Base-by-base conservation (phyloP, 2,329 filamentous ascomycete species). In the Colletotrichum lupini region DNA sequence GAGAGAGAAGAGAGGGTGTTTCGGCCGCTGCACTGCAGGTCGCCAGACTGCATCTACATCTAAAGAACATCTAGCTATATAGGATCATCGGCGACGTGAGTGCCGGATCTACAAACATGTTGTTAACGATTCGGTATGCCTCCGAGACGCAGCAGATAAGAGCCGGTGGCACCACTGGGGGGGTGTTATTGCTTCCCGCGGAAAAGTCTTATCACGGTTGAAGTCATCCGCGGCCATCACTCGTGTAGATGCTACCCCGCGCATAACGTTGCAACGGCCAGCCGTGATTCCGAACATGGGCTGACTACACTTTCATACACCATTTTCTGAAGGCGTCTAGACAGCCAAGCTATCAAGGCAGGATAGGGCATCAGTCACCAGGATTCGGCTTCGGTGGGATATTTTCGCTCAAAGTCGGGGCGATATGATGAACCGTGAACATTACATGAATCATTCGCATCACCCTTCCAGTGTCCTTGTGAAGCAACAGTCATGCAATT, bases 121-220 rank as follows among this genome's bases (percentile, higher is more conserved):
- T 30, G 5, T 14, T 5, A 8, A 19, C 8, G 9, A 22, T 24
- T 42, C 32, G 35, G 16, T 37, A 26, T 22, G 5, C 35, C 16
- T 46, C 24, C 61, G 53, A 37, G 42, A 67, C 22, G 55, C 55
- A 49, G 24, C 37, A 59, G 68, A 70, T 70, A 67, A 66, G 67
- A 58, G 53, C 22, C 26, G 42, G 30, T 42, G 67, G 37, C 35
- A 37, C 37, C 6, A 28, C 53, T 37, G 32, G 62, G 46, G 3
- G 30, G 30, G 30, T 11, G 9, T 32, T 12, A 35, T 11, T 35
- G 22, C 58, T 60, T 28, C 46, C 68, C 62, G 68, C 62, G 68
- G 62, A 16, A 26, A 70, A 67, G 28, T 53, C 62, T 60, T 67
- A 67, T 70, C 68, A 32, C 67, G 62, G 30, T 19, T 35, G 19